Evolutionary conservation across 2,329 filamentous ascomycete genomes (phyloP).

Genomic region (Metarhizium robertsii): DNA sequence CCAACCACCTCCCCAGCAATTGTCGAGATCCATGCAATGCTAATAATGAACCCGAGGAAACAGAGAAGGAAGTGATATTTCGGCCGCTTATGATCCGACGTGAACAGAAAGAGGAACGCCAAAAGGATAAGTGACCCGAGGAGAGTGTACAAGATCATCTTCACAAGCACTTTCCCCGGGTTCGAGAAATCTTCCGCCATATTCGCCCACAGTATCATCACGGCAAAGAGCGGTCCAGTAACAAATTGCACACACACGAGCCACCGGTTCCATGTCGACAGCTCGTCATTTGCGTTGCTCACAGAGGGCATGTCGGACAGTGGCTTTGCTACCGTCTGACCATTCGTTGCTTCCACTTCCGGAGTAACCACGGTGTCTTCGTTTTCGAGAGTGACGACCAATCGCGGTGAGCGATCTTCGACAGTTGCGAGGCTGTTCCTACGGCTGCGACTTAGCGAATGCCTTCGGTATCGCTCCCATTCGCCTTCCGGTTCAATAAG

Average conservation of each 20-base stretch:
- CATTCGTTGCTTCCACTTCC: background rate
- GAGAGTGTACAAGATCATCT: constrained; percentile 54
- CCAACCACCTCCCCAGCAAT: constrained; percentile 94
- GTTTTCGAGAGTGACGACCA: constrained; percentile 8
- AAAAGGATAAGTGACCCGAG: constrained; percentile 60
- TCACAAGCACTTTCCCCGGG: constrained; percentile 40
- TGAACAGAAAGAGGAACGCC: constrained; percentile 56
- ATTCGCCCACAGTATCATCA: constrained; percentile 67
- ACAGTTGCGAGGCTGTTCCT: constrained; percentile 13
- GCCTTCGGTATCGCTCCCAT: constrained; percentile 50
- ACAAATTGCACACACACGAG: constrained; percentile 78
- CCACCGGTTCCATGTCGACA: constrained; percentile 80
- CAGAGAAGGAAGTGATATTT: constrained; percentile 71
- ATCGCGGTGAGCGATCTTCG: constrained; percentile 5
- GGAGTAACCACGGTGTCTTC: constrained; percentile 12
- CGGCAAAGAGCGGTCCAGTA: constrained; percentile 75
- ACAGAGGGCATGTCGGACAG: constrained; percentile 22
- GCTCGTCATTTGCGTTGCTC: constrained; percentile 27
- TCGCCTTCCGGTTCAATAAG: constrained; percentile 38
- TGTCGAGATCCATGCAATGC: constrained; percentile 92
- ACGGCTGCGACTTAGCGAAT: constrained; percentile 25
- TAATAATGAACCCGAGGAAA: constrained; percentile 82
- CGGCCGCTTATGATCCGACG: constrained; percentile 56
- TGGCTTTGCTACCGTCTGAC: constrained; percentile 14
- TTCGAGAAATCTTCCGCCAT: constrained; percentile 47